phyloP scores from a whole-genome alignment of 306 rosid genomes.

The Corylus americana region DNA sequence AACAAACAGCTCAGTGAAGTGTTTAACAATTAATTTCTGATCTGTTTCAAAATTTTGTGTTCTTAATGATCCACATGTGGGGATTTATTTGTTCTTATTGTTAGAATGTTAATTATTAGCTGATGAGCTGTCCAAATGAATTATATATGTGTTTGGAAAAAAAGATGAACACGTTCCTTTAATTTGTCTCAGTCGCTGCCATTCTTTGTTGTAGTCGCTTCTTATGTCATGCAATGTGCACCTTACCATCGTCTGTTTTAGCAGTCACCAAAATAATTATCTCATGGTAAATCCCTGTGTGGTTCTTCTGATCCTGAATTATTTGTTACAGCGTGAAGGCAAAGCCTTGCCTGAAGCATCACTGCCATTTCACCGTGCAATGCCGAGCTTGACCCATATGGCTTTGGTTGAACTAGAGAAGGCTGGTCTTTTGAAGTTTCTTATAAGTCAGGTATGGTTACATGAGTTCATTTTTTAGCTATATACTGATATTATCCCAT shows the following conservation, averaged over 20 bases:
- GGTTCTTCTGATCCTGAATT: slow-evolving; percentile 26
- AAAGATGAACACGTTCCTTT: background rate
- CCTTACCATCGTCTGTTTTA: background rate
- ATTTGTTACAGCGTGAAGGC: slow-evolving; percentile 83
- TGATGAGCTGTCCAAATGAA: background rate
- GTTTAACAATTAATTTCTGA: background rate
- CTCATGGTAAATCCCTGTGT: slow-evolving; percentile 11
- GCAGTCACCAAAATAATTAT: background rate
- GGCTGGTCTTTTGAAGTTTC: slow-evolving; percentile 82
- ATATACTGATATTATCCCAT: background rate
- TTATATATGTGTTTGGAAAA: background rate
- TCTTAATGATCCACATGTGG: background rate
- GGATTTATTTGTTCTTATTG: background rate
- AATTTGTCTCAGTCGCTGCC: background rate
- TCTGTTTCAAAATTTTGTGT: background rate
- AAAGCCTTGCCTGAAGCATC: slow-evolving; percentile 97
- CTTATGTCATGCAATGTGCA: background rate
- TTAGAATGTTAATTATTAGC: slow-evolving; percentile 6
- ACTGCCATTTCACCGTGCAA: slow-evolving; percentile 94
- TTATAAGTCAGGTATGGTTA: slow-evolving; percentile 83
- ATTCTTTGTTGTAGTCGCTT: background rate
- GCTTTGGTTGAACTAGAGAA: slow-evolving; percentile 82
- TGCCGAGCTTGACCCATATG: slow-evolving; percentile 95
- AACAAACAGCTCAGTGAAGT: background rate
- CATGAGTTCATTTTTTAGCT: background rate